Evolutionary conservation across 1,284 basidiomycete genomes (phyloP).

Genomic region (Tylopilus orsonianus): DNA sequence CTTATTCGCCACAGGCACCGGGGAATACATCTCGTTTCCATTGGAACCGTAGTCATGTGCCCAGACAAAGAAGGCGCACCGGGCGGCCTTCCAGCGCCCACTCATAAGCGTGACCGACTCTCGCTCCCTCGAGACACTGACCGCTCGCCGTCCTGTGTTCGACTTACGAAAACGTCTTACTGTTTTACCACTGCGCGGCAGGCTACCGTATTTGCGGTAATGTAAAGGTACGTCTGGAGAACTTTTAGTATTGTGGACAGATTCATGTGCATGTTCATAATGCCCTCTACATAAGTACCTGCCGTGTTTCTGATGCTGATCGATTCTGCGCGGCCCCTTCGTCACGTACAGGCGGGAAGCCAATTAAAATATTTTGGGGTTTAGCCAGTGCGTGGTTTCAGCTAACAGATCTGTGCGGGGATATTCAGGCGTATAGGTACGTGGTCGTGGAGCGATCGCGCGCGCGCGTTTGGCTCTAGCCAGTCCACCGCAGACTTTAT

Average conservation of each 20-base stretch:
- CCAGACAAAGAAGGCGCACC: slow-evolving; percentile 5
- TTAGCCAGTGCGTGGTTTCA: not conserved
- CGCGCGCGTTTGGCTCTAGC: not conserved
- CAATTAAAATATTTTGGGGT: not conserved
- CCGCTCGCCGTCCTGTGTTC: not conserved
- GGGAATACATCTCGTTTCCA: slow-evolving; percentile 27
- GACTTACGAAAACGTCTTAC: no score
- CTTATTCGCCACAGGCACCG: slow-evolving; percentile 33
- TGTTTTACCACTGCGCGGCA: no score
- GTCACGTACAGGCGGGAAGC: not conserved
- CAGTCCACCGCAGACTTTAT: not conserved
- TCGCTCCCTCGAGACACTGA: not conserved
- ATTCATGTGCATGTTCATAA: slow-evolving; percentile 4
- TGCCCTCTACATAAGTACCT: not conserved
- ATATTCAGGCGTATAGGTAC: not conserved
- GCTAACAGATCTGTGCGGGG: not conserved
- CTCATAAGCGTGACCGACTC: not conserved
- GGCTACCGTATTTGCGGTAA: not conserved
- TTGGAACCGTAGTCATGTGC: slow-evolving; percentile 26
- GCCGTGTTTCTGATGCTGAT: not conserved
- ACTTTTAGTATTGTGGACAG: not conserved
- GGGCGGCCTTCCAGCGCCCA: not conserved
- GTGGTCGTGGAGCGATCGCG: slow-evolving; percentile 18
- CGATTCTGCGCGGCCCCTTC: not conserved
- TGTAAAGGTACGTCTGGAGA: slow-evolving; percentile 1